phyloP scores from a whole-genome alignment of 257 asterid species.

The Fraxinus excelsior region DNA sequence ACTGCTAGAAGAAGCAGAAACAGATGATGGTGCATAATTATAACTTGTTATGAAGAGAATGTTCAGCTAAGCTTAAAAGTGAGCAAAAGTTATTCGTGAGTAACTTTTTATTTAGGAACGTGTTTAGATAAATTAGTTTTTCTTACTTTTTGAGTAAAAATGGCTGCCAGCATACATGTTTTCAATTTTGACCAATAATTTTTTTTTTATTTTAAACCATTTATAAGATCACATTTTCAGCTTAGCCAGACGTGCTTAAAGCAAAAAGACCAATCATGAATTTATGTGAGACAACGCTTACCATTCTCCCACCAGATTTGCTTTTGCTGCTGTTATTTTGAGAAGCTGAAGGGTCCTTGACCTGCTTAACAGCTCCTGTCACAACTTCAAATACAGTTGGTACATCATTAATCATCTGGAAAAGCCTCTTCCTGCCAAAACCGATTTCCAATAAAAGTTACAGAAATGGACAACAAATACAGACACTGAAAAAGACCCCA shows the following conservation, averaged over 20 bases:
- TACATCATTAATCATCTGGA: constrained; percentile 71
- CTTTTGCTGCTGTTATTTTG: constrained; percentile 56
- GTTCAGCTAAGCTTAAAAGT: neutral
- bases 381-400: constrained; percentile 78
- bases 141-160: neutral
- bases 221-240: neutral
- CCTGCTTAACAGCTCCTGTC: constrained; percentile 48
- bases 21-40: neutral
- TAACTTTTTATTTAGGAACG: neutral
- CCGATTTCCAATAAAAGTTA: constrained; percentile 18
- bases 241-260: neutral
- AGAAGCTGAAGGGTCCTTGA: constrained; percentile 36
- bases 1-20: constrained; percentile 7
- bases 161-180: neutral
- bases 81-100: neutral
- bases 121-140: neutral
- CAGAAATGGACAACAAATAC: neutral
- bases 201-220: neutral
- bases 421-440: constrained; percentile 65
- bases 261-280: neutral
- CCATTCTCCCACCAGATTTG: constrained; percentile 52
- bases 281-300: constrained; percentile 11
- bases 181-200: neutral
- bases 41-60: neutral
- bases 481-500: neutral